These are phyloP conservation scores for Exsudoporus floridanus DNA, from an alignment of 1,284 basidiomycete species.

Conservation along the genomic window DNA sequence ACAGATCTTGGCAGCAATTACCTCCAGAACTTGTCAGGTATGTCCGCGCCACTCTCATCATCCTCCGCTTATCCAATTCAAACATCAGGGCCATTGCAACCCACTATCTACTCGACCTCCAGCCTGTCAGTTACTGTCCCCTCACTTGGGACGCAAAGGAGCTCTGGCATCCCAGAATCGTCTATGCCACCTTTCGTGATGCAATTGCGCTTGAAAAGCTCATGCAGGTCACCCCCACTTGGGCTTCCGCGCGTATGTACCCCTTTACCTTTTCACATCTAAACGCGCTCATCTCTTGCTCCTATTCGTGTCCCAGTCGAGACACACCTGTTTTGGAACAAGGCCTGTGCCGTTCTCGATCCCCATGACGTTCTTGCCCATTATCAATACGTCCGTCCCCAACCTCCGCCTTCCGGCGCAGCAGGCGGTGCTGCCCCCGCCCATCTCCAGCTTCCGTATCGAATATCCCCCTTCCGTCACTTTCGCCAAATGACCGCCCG, in stretches of 20 bases:
- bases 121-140: constrained; percentile 47
- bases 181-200: constrained; percentile 55
- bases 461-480: constrained; percentile 43
- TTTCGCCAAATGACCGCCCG: constrained; percentile 42
- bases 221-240: constrained; percentile 50
- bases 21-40: constrained; percentile 70
- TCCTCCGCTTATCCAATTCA: constrained; percentile 1
- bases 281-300: constrained; percentile 8
- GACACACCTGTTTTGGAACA: constrained; percentile 49
- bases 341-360: constrained; percentile 46
- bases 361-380: constrained; percentile 43
- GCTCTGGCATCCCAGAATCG: constrained; percentile 56
- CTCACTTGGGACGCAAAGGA: constrained; percentile 57
- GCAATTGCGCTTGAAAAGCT: constrained; percentile 58
- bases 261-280: neutral
- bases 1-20: constrained; percentile 67
- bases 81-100: constrained; percentile 58
- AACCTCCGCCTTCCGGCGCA: constrained; percentile 21
- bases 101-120: constrained; percentile 53
- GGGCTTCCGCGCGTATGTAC: constrained; percentile 47
- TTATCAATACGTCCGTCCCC: constrained; percentile 34
- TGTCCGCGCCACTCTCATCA: constrained; percentile 36
- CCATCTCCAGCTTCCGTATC: constrained; percentile 25
- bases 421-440: constrained; percentile 23
- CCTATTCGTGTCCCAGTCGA: constrained; percentile 37